Conservation (phyloP, 2,329 filamentous ascomycete species). For the Ilyonectria robusta region DNA sequence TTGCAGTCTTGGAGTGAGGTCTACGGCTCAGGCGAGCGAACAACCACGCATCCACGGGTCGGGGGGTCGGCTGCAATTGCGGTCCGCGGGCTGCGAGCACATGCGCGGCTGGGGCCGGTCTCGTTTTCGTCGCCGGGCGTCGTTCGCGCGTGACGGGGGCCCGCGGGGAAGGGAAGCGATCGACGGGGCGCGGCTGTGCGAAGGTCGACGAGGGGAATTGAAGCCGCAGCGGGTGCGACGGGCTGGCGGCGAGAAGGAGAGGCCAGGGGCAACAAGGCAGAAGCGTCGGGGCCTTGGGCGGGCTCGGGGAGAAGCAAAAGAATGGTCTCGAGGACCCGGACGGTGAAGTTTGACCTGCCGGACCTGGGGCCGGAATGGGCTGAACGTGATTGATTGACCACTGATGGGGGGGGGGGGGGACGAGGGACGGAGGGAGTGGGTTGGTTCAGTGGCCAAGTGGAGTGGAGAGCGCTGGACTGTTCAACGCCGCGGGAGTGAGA, state of each 20-base stretch:
- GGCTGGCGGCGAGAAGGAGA: slow-evolving; percentile 24
- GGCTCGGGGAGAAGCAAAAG: slow-evolving; percentile 37
- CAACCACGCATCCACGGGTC: slow-evolving; percentile 44
- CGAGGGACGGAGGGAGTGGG: slow-evolving; percentile 2
- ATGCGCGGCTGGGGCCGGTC: slow-evolving; percentile 9
- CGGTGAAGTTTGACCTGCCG: slow-evolving; percentile 48
- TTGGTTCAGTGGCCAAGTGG: background rate
- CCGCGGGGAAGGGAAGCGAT: slow-evolving; percentile 18
- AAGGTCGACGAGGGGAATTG: slow-evolving; percentile 30
- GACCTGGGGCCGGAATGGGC: slow-evolving; percentile 46
- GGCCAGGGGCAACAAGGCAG: slow-evolving; percentile 28
- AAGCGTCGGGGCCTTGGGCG: slow-evolving; percentile 31
- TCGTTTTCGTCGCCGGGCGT: slow-evolving; percentile 22
- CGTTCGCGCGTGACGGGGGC: slow-evolving; percentile 30
- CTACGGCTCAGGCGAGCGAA: slow-evolving; percentile 44
- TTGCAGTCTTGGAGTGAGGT: slow-evolving; percentile 45
- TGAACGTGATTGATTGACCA: slow-evolving; percentile 39
- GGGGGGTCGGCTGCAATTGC: slow-evolving; percentile 37
- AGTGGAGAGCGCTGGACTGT: background rate
- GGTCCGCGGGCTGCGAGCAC: slow-evolving; percentile 30
- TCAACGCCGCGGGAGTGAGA: slow-evolving; percentile 3
- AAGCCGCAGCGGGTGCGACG: slow-evolving; percentile 32
- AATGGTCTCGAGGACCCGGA: slow-evolving; percentile 42
- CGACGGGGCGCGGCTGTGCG: slow-evolving; percentile 26
- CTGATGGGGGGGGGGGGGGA: slow-evolving; percentile 13